These are phyloP conservation scores for Rhizoclosmatium sp. DNA, from an alignment of 192 early-diverging fungal species.

Conservation along the genomic window DNA sequence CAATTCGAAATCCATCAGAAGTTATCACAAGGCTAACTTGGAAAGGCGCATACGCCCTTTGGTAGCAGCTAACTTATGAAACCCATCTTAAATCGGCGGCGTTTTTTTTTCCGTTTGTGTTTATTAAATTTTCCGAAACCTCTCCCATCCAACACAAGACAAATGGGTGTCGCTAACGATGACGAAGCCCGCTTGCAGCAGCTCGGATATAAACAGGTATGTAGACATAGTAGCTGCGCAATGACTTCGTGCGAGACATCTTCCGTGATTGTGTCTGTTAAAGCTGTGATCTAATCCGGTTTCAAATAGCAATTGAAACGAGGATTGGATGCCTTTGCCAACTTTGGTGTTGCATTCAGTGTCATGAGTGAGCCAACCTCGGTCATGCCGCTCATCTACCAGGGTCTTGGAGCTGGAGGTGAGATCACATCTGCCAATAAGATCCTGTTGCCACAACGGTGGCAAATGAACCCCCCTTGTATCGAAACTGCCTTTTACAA, in stretches of 20 bases:
- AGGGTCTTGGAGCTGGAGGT: constrained; percentile 36
- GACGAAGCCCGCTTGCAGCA: constrained; percentile 32
- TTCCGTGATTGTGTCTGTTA: too few relatives aligned
- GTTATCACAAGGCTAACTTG: too few relatives aligned
- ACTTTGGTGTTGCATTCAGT: constrained; percentile 41
- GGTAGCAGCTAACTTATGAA: too few relatives aligned
- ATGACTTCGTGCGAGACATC: too few relatives aligned
- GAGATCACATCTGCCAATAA: background rate
- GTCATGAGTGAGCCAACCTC: constrained; percentile 35
- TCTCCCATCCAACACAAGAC: too few relatives aligned
- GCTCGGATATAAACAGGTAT: constrained; percentile 39
- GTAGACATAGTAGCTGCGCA: too few relatives aligned
- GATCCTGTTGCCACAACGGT: background rate
- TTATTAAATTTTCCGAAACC: too few relatives aligned
- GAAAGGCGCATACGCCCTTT: too few relatives aligned
- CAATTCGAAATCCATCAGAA: too few relatives aligned
- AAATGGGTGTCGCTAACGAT: background rate
- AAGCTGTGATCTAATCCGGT: background rate
- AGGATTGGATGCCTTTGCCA: constrained; percentile 35
- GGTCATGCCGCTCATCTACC: constrained; percentile 35
- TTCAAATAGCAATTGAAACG: constrained; percentile 23
- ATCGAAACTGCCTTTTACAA: too few relatives aligned
- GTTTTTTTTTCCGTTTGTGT: too few relatives aligned
- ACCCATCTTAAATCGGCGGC: too few relatives aligned
- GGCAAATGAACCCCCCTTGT: background rate